Evolutionary conservation across 129 eudicot genomes (phyloP), one percentile per base, ranked within the genome.

Genomic region (Flaveria ramosissima): DNA sequence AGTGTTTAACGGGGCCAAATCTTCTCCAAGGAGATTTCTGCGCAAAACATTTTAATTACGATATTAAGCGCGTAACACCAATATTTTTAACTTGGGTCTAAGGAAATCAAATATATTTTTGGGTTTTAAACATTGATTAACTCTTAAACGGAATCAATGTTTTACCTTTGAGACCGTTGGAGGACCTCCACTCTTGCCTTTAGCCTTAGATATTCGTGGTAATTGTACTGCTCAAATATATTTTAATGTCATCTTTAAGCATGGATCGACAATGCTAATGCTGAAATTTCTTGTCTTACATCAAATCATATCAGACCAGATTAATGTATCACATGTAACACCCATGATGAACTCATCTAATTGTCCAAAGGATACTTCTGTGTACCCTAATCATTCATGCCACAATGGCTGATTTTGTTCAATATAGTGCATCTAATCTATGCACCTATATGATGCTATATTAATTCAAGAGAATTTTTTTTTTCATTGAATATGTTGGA

Each of bases 11-110:
- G 84, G 83, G 15, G 70, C 85, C 85, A 89, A 82, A 77, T 86
- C 93, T 76, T 86, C 90, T 47, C 93, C 93, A 50, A 88, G 88
- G 41, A 85, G 80, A 72, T 88, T 88, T 79, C 93, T 88, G 27
- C 68, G 75, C 0, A 20, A 3, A 76, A 55, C 6, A 32, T 32
- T 52, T 63, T 43, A 48, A 36, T 62, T 32, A n/a, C 2, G 7
- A 8, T 53, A 53, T 12, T 53, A 53, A 53, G 24, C 24, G 2
- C 8, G 60, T 17, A 16, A 53, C 60, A 53, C 7, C 11, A 16
- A 53, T 20, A 57, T 0, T 57, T 57, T 20, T 9, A n/a, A 20
- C 36, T 21, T 20, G 15, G 8, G 32, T 9, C 9, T 9, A 2
- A 21, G 20, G 27, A 57, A 53, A 57, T 9, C 5, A 57, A 9